phyloP scores from a whole-genome alignment of 768 basidiomycete genomes.

The Asterophora lycoperdoides region DNA sequence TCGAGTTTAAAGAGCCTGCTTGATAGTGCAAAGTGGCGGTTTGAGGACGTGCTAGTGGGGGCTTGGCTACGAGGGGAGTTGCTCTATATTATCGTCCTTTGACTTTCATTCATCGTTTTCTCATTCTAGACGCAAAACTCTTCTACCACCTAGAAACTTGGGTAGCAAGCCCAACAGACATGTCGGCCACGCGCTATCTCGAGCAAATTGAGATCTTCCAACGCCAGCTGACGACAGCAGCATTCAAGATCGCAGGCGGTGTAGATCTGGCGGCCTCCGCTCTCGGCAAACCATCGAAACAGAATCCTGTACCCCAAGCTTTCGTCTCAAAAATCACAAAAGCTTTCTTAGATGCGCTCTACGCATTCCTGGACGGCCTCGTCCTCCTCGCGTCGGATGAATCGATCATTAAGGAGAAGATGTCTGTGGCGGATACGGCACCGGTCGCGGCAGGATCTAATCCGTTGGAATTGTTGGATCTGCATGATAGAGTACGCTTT shows the following conservation, averaged over 20 bases:
- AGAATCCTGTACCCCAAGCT: constrained; percentile 56
- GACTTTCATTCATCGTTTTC: background rate
- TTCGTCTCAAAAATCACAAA: constrained; percentile 74
- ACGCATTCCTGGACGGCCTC: constrained; percentile 83
- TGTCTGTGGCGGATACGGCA: constrained; percentile 28
- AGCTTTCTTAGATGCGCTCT: constrained; percentile 81
- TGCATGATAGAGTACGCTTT: constrained; percentile 54
- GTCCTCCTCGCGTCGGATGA: constrained; percentile 76
- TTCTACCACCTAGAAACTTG: constrained; percentile 89
- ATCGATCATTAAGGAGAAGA: constrained; percentile 39
- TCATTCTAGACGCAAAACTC: constrained; percentile 63
- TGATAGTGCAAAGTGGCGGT: constrained; percentile 83
- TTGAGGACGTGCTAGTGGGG: constrained; percentile 73
- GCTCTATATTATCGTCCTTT: background rate
- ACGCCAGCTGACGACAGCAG: constrained; percentile 65
- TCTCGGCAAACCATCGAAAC: constrained; percentile 49
- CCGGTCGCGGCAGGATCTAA: constrained; percentile 36
- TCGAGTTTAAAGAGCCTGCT: constrained; percentile 67
- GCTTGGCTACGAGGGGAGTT: constrained; percentile 79
- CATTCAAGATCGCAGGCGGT: constrained; percentile 80
- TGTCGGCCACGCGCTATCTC: constrained; percentile 70
- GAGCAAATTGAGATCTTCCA: constrained; percentile 80
- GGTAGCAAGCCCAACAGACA: constrained; percentile 57
- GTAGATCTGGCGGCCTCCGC: constrained; percentile 52
- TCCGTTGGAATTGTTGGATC: constrained; percentile 53